These are phyloP conservation scores for Catenaria anguillulae DNA, from an alignment of 371 early-diverging fungal species.

Conservation along the genomic window DNA sequence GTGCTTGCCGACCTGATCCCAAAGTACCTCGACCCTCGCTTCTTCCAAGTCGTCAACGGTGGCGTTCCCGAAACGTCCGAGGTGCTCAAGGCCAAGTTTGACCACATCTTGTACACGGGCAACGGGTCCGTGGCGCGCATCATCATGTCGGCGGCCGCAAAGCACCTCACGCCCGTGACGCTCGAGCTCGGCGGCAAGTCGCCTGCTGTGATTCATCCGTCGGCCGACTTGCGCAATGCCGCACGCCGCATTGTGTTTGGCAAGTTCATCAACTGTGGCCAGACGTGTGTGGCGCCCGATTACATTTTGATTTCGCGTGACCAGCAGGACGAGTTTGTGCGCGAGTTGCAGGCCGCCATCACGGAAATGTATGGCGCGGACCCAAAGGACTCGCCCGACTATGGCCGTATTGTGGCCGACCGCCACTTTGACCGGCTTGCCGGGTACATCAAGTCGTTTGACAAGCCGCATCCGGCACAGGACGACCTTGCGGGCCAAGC, in stretches of 20 bases:
- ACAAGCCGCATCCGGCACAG: too few species aligned
- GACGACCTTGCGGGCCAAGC: too few species aligned
- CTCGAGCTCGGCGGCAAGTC: slow-evolving; percentile 75
- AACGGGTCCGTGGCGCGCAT: slow-evolving; percentile 58
- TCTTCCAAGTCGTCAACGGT: slow-evolving; percentile 60
- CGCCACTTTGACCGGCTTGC: slow-evolving; percentile 56
- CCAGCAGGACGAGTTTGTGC: slow-evolving; percentile 32
- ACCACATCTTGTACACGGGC: slow-evolving; percentile 84
- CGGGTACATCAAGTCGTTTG: slow-evolving; percentile 28
- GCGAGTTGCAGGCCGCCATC: slow-evolving; percentile 31
- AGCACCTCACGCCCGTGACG: slow-evolving; percentile 53
- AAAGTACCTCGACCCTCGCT: slow-evolving; percentile 52
- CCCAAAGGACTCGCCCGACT: slow-evolving; percentile 34
- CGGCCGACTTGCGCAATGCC: slow-evolving; percentile 42
- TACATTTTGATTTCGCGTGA: slow-evolving; percentile 51
- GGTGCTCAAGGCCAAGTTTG: slow-evolving; percentile 52
- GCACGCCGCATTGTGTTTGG: slow-evolving; percentile 69
- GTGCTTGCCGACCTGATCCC: slow-evolving; percentile 45
- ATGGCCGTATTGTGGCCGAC: slow-evolving; percentile 51
- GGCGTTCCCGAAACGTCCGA: slow-evolving; percentile 51
- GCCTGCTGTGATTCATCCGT: slow-evolving; percentile 54
- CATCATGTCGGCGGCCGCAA: slow-evolving; percentile 58
- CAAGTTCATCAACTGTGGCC: slow-evolving; percentile 68
- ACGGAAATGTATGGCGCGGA: slow-evolving; percentile 32
- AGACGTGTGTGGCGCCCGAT: slow-evolving; percentile 81